phyloP scores from a whole-genome alignment of 1,284 basidiomycete genomes.

The Dichomitus squalens region DNA sequence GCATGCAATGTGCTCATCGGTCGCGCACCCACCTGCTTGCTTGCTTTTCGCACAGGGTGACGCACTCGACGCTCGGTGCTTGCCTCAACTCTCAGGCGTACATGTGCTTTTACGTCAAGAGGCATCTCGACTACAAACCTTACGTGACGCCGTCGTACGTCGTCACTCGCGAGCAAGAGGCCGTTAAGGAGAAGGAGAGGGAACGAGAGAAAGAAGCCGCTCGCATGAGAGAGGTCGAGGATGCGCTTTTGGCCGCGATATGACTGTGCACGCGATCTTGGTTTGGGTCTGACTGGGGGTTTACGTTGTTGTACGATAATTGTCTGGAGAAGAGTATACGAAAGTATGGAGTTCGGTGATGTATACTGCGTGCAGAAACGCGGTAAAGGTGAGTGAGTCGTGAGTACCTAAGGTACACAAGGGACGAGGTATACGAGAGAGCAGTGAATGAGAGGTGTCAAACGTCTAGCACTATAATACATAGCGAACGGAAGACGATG shows the following conservation, averaged over 20 bases:
- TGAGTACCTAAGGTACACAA: conserved; percentile 19
- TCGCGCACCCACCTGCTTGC: background rate
- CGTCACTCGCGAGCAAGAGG: conserved; percentile 66
- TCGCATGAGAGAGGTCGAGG: conserved; percentile 62
- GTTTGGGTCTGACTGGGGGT: background rate
- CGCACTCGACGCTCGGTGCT: conserved; percentile 63
- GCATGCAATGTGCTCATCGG: background rate
- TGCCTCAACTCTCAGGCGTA: conserved; percentile 78
- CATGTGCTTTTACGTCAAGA: conserved; percentile 93
- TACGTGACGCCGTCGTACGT: conserved; percentile 70
- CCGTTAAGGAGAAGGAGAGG: conserved; percentile 63
- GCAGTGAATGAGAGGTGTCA: background rate
- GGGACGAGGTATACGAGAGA: conserved; percentile 18
- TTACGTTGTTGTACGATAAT: conserved; percentile 10
- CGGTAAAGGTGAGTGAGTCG: conserved; percentile 6
- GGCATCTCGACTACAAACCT: conserved; percentile 80
- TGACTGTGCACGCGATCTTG: conserved; percentile 18
- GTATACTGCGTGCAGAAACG: conserved; percentile 14
- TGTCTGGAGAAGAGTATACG: background rate
- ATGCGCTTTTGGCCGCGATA: conserved; percentile 55
- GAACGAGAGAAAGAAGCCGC: conserved; percentile 57
- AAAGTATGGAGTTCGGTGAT: conserved; percentile 6
- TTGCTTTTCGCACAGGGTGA: conserved; percentile 53
- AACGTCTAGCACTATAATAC: conserved; percentile 22
- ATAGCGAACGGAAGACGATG: conserved; percentile 15